Evolutionary conservation across 176 grass and related monocot species (phyloP).

Genomic region (Urochloa ruziziensis): DNA sequence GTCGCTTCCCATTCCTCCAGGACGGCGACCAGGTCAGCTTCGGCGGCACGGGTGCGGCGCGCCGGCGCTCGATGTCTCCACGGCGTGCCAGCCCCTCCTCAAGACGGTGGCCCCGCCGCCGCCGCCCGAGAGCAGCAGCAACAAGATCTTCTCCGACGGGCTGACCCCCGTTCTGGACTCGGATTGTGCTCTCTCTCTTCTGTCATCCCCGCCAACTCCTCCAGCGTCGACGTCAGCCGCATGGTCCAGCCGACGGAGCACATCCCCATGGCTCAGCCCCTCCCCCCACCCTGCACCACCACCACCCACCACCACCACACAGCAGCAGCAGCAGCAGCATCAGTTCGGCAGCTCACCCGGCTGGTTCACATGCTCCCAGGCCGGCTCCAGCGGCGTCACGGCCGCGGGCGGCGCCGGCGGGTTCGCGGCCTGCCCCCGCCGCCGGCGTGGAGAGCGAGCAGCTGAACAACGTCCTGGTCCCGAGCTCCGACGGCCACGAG

Average conservation of each 20-base stretch:
- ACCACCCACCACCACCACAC: too few species aligned
- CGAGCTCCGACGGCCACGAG: conserved; percentile 34
- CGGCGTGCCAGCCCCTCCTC: conserved; percentile 48
- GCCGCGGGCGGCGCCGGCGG: background rate
- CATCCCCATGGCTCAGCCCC: conserved; percentile 44
- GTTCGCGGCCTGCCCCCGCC: conserved; percentile 47
- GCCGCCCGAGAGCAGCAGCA: conserved; percentile 59
- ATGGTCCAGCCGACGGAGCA: conserved; percentile 43
- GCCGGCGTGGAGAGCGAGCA: conserved; percentile 40
- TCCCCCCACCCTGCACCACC: conserved; percentile 37
- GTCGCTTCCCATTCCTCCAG: conserved; percentile 65
- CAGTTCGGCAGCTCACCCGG: conserved; percentile 28
- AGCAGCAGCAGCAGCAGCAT: background rate
- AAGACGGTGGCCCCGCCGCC: conserved; percentile 1
- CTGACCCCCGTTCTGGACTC: conserved; percentile 49
- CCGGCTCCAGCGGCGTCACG: conserved; percentile 20
- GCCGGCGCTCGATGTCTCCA: conserved; percentile 6
- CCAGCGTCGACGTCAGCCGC: conserved; percentile 49
- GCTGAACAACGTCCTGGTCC: conserved; percentile 41
- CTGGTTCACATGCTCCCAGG: conserved; percentile 48
- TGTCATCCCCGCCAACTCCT: conserved; percentile 69
- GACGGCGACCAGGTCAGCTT: conserved; percentile 42
- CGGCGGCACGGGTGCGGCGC: background rate
- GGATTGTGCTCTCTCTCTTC: conserved; percentile 92
- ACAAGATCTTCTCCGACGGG: conserved; percentile 53